Evolutionary conservation across 2,329 filamentous ascomycete species (phyloP).

Genomic region (Thelonectria discophora): DNA sequence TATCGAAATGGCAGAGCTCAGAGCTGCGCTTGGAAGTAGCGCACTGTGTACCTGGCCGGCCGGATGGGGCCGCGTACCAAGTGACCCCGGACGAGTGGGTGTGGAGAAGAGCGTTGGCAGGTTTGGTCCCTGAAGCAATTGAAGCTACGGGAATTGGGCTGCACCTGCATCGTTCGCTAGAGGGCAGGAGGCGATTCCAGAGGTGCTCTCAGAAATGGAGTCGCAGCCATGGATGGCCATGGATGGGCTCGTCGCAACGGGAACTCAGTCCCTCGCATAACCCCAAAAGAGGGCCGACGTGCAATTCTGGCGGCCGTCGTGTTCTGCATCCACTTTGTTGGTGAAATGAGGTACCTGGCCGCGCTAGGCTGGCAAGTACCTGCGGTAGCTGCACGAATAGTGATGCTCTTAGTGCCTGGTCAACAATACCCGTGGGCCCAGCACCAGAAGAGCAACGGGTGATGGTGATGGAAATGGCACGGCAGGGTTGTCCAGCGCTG

Average conservation of each 20-base stretch:
- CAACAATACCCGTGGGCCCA: slow-evolving; percentile 3
- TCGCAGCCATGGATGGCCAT: slow-evolving; percentile 9
- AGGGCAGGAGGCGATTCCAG: neutral
- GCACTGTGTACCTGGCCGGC: slow-evolving; percentile 38
- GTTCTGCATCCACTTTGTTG: slow-evolving; percentile 22
- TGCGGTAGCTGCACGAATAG: slow-evolving; percentile 12
- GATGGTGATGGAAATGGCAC: too few relatives aligned
- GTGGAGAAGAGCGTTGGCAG: neutral
- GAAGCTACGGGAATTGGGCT: slow-evolving; percentile 7
- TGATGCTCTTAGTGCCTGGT: slow-evolving; percentile 19
- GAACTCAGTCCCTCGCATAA: too few relatives aligned
- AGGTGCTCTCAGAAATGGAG: slow-evolving; percentile 9
- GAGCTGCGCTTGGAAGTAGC: slow-evolving; percentile 37
- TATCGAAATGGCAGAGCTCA: slow-evolving; percentile 36
- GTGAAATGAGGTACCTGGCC: slow-evolving; percentile 6
- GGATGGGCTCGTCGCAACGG: neutral
- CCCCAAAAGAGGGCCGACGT: too few relatives aligned
- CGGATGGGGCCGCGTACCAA: slow-evolving; percentile 28
- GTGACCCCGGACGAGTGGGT: slow-evolving; percentile 21
- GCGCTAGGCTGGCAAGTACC: slow-evolving; percentile 9
- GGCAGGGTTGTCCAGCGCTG: too few relatives aligned
- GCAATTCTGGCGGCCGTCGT: slow-evolving; percentile 6
- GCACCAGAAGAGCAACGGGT: neutral
- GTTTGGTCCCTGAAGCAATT: slow-evolving; percentile 24
- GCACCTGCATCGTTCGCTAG: neutral